A percentile compares a stretch with the other conserved stretches of the same genome.
Evolutionary conservation across 2,329 filamentous ascomycete genomes (phyloP).

Genomic region (Pseudonectria foliicola): DNA sequence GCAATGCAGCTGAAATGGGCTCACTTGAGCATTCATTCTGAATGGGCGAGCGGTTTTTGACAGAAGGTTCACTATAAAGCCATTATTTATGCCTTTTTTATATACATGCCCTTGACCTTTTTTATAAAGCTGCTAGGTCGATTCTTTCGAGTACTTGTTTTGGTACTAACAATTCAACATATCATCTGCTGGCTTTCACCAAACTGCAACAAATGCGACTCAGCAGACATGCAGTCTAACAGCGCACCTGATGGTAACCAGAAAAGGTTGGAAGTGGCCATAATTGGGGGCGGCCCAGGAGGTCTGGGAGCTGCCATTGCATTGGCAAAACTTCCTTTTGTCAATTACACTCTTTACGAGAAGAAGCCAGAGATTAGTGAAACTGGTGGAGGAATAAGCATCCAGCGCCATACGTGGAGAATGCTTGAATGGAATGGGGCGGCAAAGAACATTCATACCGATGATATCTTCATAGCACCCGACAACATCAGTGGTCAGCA

Average conservation of each 20-base stretch:
- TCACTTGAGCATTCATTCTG: slow-evolving; percentile 5
- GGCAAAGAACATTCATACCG: slow-evolving; percentile 23
- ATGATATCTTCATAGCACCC: slow-evolving; percentile 23
- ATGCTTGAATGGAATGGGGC: slow-evolving; percentile 26
- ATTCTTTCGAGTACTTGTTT: not conserved
- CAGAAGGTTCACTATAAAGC: too few species aligned
- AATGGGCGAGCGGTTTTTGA: not conserved
- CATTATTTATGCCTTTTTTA: too few species aligned
- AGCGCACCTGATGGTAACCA: too few species aligned
- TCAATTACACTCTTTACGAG: slow-evolving; percentile 29
- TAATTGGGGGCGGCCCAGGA: slow-evolving; percentile 23
- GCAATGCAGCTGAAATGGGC: slow-evolving; percentile 15
- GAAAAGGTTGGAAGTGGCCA: slow-evolving; percentile 15
- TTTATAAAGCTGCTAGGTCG: not conserved
- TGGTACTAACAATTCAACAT: not conserved
- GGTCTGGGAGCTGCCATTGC: slow-evolving; percentile 27
- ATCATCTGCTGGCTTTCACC: too few species aligned
- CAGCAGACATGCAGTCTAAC: too few species aligned
- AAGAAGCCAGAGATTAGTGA: slow-evolving; percentile 30
- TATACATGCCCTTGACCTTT: slow-evolving; percentile 2
- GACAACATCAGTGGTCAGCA: slow-evolving; percentile 19
- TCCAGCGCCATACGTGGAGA: slow-evolving; percentile 29
- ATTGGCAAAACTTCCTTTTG: slow-evolving; percentile 19
- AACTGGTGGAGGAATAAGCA: slow-evolving; percentile 30
- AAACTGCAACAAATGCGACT: too few species aligned